Percentiles rank a stretch among this genome's conserved stretches.
phyloP scores from a whole-genome alignment of 2,329 filamentous ascomycete genomes.

The Sporothrix euskadiensis region DNA sequence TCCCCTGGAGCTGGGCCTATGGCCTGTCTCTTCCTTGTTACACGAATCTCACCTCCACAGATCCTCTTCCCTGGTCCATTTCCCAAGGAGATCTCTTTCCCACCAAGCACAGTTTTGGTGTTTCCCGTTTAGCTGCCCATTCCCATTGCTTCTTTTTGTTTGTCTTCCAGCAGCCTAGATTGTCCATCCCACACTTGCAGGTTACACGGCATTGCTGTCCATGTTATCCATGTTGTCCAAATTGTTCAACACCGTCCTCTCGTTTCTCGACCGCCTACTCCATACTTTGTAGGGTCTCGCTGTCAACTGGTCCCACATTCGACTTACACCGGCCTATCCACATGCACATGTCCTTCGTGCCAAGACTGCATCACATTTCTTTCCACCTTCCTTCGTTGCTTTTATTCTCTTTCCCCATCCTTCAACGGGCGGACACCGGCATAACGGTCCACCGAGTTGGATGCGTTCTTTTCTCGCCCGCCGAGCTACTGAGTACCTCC shows the following conservation, averaged over 20 bases:
- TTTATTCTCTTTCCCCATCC: not conserved
- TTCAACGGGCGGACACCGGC: not conserved
- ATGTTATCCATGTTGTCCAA: not conserved
- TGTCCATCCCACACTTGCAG: not conserved
- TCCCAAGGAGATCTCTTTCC: not conserved
- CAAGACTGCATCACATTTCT: not conserved
- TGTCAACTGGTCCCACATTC: not conserved
- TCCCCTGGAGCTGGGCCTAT: not conserved
- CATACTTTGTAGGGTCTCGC: not conserved
- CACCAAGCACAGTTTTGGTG: not conserved
- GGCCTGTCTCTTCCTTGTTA: not conserved
- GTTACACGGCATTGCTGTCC: not conserved
- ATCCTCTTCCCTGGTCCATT: not conserved
- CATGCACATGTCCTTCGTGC: constrained; percentile 3
- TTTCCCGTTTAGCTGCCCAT: constrained; percentile 10
- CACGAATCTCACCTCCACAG: constrained; percentile 12
- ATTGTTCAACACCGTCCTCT: not conserved
- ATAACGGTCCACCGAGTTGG: not conserved
- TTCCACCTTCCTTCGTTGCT: not conserved
- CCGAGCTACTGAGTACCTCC: not conserved
- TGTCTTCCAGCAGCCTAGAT: too few species aligned
- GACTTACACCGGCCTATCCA: not conserved
- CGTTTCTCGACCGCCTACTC: not conserved
- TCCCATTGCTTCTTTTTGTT: not conserved
- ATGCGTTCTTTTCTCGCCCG: not conserved